phyloP scores from a whole-genome alignment of 805 yeast species.

The Metschnikowia peoriensis region DNA sequence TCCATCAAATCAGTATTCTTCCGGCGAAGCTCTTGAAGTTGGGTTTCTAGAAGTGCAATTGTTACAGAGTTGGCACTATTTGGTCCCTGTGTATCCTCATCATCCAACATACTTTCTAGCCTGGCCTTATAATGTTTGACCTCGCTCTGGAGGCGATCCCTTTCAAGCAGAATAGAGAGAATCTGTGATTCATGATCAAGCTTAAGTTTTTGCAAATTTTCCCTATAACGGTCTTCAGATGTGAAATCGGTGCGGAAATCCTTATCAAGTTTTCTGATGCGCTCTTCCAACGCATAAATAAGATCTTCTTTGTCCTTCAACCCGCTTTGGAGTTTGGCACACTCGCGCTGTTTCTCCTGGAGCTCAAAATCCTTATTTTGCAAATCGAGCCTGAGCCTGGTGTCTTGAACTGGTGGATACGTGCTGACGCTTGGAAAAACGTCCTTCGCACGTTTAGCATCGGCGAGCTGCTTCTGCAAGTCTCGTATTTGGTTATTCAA shows the following conservation, averaged over 20 bases:
- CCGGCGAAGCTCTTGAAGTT: slow-evolving; percentile 31
- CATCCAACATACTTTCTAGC: slow-evolving; percentile 23
- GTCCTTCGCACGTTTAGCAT: slow-evolving; percentile 22
- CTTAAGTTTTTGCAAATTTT: slow-evolving; percentile 26
- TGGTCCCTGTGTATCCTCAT: slow-evolving; percentile 8
- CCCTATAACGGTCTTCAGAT: slow-evolving; percentile 10
- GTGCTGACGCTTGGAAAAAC: slow-evolving; percentile 10
- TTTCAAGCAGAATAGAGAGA: slow-evolving; percentile 36
- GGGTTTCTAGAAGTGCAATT: slow-evolving; percentile 29
- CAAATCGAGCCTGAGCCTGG: slow-evolving; percentile 19
- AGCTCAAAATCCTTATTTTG: slow-evolving; percentile 18
- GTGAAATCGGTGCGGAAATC: slow-evolving; percentile 6
- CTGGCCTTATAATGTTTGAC: slow-evolving; percentile 31
- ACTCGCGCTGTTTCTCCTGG: slow-evolving; percentile 21
- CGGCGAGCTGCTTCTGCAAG: slow-evolving; percentile 36
- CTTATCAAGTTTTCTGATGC: slow-evolving; percentile 31
- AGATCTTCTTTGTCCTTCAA: slow-evolving; percentile 37
- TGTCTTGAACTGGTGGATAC: slow-evolving; percentile 5
- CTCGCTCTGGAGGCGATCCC: slow-evolving; percentile 35
- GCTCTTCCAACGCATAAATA: slow-evolving; percentile 30
- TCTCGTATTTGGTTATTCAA: slow-evolving; percentile 36
- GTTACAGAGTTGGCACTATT: slow-evolving; percentile 12
- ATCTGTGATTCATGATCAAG: slow-evolving; percentile 38
- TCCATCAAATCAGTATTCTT: slow-evolving; percentile 25
- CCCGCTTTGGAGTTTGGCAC: slow-evolving; percentile 15